Conservation (phyloP, 257 asterid species). For the Jasminum sambac region DNA sequence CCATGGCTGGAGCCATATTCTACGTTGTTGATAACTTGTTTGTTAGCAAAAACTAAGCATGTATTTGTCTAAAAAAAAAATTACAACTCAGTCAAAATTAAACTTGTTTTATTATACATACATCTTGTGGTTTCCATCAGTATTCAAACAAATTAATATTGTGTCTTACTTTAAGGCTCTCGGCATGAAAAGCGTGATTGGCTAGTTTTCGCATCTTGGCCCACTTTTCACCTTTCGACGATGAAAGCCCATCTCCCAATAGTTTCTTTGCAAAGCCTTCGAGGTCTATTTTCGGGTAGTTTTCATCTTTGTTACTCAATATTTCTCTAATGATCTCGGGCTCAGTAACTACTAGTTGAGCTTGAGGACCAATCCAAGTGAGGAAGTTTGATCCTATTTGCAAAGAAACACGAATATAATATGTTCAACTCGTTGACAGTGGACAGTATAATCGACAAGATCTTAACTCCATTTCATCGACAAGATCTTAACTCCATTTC, state of each 20-base stretch:
- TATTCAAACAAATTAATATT: not conserved
- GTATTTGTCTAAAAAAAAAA: no score
- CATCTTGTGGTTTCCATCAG: no score
- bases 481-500: not conserved
- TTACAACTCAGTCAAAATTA: no score
- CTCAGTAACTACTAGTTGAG: conserved; percentile 60
- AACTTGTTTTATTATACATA: not conserved
- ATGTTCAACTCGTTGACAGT: not conserved
- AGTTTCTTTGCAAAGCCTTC: conserved; percentile 60
- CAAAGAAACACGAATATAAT: not conserved
- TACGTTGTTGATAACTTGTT: conserved; percentile 5
- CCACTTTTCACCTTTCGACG: conserved; percentile 71
- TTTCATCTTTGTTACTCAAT: conserved; percentile 42
- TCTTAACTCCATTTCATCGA: no score
- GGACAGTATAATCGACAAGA: not conserved
- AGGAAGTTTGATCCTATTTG: conserved; percentile 49
- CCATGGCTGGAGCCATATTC: conserved; percentile 58
- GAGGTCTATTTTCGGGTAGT: conserved; percentile 60
- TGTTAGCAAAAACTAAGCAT: not conserved
- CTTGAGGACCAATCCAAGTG: conserved; percentile 56
- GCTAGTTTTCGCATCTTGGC: conserved; percentile 57
- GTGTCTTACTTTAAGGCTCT: conserved; percentile 49
- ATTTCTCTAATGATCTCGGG: conserved; percentile 56
- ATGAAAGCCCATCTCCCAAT: conserved; percentile 64
- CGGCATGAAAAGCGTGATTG: conserved; percentile 56